Base-by-base conservation (phyloP, 2,329 filamentous ascomycete genomes). In the Scleromitrula shiraiana region DNA sequence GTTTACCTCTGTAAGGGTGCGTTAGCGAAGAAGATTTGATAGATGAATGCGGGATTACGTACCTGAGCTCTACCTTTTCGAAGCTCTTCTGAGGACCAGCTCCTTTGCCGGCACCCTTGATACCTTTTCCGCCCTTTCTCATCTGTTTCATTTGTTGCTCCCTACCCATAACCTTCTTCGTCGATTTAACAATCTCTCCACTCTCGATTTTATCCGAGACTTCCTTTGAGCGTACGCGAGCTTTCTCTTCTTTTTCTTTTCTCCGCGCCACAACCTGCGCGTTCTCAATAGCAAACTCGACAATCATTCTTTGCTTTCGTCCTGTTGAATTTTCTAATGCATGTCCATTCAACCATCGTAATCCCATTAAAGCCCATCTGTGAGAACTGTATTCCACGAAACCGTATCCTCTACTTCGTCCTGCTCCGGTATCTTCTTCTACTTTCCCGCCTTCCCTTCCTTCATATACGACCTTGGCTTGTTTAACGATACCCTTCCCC, bases 221-320 rank as follows among this genome's bases (percentile, higher is more conserved):
- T 44, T 67, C 64, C 48, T 63, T 58, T 7, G 56, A 59, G 30
- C 63, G 56, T 52, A 73, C 66, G 35, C 72, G 66, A 4, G 73
- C 69, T 54, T 79, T 79, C 43, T 69, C 66, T 62, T 88, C 83
- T 41, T 71, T 71, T 52, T 82, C 79, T 52, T 74, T 78, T 46
- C 94, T 77, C 54, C 93, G 77, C 56, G 83, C 78, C n/a, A 98
- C 84, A 1, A 98, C 93, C 62, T 96, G 90, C 1, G 88, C 90
- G 60, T 98, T 98, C 69, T 98, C 93, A 64, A 98, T 95, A 17
- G 93, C 89, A 64, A 98, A 98, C 66, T 98, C 94, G 30, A 91
- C 91, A 62, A 98, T 88, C 43, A 98, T 70, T 10, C 93, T 77
- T 67, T 93, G 90, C 64, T 88, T 91, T 68, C 85, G 88, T 55